Base-by-base conservation (phyloP, 73 alveolate species). In the Paramecium caudatum region DNA sequence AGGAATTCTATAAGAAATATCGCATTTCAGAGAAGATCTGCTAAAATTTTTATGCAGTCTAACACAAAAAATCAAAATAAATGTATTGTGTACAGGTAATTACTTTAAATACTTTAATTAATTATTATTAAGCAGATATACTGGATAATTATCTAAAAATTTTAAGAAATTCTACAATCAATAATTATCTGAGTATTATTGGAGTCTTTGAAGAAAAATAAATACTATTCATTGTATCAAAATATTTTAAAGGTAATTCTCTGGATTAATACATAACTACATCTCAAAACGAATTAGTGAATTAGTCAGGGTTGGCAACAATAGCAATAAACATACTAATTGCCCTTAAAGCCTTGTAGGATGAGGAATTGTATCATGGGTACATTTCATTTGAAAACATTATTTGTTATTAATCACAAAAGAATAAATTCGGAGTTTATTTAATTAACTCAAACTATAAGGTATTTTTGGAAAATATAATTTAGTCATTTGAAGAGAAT, bases 111-210 rank as follows among this genome's bases (percentile, higher is more conserved):
- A 36, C 33, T 36, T 17, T 65, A 25, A 16, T 25, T 32, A 33
- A 36, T 65, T 65, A 32, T 33, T 46, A 65, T n/a, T 65, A 65
- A 36, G 49, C 49, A 33, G 83, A 65, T n/a, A 25, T 65, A 33
- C 83, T 65, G 16, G 47, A 30, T 30, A 65, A 65, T 65, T 65
- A 65, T 65, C 39, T 65, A 65, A 65, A 65, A 65, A 65, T 65
- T 0, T 36, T 65, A 33, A 65, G 83, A 65, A 65, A 36, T 65
- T 30, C 47, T 3, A 25, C 47, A n/a, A 65, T 65, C 8, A 33
- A 16, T 65, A 65, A 65, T 65, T 65, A 65, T 3, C 27, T 65
- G 12, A 9, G 19, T 25, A 65, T 43, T 32, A 9, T 33, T 0
- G 47, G 50, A 4, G 47, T 65, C 34, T 65, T 65, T 65, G 83